Conservation (phyloP, 176 grass and related monocot species). For the Leersia perrieri region DNA sequence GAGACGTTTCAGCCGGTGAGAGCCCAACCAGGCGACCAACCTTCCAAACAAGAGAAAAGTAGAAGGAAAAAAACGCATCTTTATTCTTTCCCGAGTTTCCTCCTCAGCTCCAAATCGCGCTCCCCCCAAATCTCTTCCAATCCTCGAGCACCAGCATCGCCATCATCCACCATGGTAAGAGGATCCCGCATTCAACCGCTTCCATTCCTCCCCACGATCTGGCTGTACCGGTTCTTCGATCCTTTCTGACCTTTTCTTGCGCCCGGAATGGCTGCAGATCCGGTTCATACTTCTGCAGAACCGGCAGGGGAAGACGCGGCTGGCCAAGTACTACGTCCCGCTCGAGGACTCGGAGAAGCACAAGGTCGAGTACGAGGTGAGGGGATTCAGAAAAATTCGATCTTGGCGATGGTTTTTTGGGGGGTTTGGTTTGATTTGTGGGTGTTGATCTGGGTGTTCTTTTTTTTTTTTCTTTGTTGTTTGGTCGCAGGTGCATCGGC, state of each 20-base stretch:
- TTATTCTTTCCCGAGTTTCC: neutral
- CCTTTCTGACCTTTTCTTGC: neutral
- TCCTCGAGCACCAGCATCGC: neutral
- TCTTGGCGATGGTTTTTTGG: neutral
- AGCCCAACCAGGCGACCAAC: neutral
- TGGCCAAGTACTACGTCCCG: constrained; percentile 96
- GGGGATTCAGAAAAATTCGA: constrained; percentile 14
- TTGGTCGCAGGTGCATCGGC: constrained; percentile 70
- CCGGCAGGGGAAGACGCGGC: constrained; percentile 95
- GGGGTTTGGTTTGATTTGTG: neutral
- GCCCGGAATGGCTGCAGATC: constrained; percentile 50
- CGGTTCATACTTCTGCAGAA: constrained; percentile 98
- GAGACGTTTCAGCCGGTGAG: neutral
- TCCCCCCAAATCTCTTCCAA: neutral
- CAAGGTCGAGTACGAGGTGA: constrained; percentile 98
- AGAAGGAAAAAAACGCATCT: neutral
- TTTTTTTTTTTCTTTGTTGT: constrained; percentile 17
- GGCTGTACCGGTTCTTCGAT: neutral
- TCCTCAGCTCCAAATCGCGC: neutral
- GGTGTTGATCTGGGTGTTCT: neutral
- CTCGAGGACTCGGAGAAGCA: constrained; percentile 99
- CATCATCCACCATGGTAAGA: constrained; percentile 33
- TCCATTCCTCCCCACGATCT: neutral
- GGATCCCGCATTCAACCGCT: neutral
- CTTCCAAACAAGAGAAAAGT: neutral